Percentiles rank a stretch among this genome's conserved stretches.
Evolutionary conservation across 192 early-diverging fungal genomes (phyloP).

Genomic region (Backusella sp.): DNA sequence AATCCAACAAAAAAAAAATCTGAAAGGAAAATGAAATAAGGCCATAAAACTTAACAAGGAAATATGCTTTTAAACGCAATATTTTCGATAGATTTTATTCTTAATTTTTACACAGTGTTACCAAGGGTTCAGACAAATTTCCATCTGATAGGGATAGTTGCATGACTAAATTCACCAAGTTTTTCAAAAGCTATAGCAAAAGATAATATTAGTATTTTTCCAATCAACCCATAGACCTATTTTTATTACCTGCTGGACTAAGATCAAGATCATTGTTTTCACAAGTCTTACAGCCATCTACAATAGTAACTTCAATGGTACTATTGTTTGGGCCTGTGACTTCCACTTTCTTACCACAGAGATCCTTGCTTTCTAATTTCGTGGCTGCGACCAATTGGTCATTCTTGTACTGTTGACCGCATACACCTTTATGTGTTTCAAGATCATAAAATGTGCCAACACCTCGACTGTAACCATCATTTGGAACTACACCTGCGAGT

Average conservation of each 20-base stretch:
- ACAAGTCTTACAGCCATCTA: constrained; percentile 17
- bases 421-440: constrained; percentile 11
- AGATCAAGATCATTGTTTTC: background rate
- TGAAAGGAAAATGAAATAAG: background rate
- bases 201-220: background rate
- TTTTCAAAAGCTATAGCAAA: constrained; percentile 12
- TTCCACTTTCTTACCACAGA: constrained; percentile 4
- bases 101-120: background rate
- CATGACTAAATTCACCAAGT: constrained; percentile 18
- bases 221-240: background rate
- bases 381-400: constrained; percentile 3
- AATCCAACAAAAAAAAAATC: background rate
- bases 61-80: background rate
- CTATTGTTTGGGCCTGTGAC: constrained; percentile 3
- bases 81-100: background rate
- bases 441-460: constrained; percentile 19
- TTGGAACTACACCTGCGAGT: background rate
- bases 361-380: background rate
- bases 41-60: background rate
- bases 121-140: constrained; percentile 6
- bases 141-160: constrained; percentile 6
- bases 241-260: constrained; percentile 9
- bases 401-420: constrained; percentile 14
- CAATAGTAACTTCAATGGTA: constrained; percentile 10
- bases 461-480: background rate